Conservation (phyloP, 2,329 filamentous ascomycete species). For the Colletotrichum sp. region DNA sequence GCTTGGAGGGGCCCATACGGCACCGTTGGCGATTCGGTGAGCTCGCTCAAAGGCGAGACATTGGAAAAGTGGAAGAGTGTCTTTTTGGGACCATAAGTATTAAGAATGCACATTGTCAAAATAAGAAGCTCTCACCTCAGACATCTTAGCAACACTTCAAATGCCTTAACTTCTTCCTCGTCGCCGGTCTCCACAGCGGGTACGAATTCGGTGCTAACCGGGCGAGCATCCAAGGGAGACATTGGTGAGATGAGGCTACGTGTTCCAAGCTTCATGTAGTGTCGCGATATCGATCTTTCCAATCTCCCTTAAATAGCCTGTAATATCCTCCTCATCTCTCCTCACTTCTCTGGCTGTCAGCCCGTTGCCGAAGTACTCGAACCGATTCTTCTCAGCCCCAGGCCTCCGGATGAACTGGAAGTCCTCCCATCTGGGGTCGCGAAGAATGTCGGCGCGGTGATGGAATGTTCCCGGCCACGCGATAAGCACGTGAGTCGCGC, state of each 20-base stretch:
- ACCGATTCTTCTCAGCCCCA: neutral
- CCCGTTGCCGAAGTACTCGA: neutral
- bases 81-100: no score
- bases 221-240: neutral
- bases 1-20: no score
- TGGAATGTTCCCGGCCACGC: constrained; percentile 22
- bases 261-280: neutral
- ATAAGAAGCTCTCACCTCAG: no score
- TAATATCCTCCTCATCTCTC: neutral
- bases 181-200: no score
- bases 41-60: no score
- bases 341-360: neutral
- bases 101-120: no score
- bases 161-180: no score
- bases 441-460: constrained; percentile 3
- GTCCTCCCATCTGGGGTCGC: constrained; percentile 22
- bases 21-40: no score
- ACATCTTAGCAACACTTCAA: no score
- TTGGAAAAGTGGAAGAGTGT: no score
- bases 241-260: no score
- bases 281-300: neutral
- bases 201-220: neutral
- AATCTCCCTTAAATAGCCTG: neutral
- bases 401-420: neutral
- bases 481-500: neutral